Evolutionary conservation across 805 yeast genomes (phyloP).

Genomic region (Ogataea trehaloabstinens): DNA sequence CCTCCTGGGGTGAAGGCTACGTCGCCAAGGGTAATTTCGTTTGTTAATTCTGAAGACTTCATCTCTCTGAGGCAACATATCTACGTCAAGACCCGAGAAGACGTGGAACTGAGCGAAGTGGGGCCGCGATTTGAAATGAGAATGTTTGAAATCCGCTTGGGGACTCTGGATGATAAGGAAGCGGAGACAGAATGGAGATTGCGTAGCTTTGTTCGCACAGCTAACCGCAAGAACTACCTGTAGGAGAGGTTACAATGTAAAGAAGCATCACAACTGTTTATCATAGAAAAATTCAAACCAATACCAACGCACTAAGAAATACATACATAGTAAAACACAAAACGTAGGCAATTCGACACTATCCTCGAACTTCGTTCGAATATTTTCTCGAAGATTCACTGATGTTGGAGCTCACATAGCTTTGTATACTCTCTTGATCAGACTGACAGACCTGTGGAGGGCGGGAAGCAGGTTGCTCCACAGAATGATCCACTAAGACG

Average conservation of each 20-base stretch:
- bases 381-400: conserved; percentile 32
- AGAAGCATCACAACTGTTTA: not conserved
- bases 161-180: conserved; percentile 91
- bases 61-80: conserved; percentile 95
- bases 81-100: conserved; percentile 82
- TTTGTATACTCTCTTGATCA: conserved; percentile 23
- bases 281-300: not conserved
- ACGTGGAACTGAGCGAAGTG: conserved; percentile 89
- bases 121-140: conserved; percentile 99
- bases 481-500: conserved; percentile 12
- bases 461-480: not conserved
- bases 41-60: conserved; percentile 86
- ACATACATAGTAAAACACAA: not conserved
- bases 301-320: not conserved
- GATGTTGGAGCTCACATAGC: conserved; percentile 32
- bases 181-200: conserved; percentile 98
- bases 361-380: conserved; percentile 4
- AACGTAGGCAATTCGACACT: no score
- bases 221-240: conserved; percentile 89
- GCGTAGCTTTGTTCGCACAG: conserved; percentile 91
- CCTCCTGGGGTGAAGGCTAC: conserved; percentile 97
- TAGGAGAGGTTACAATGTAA: conserved; percentile 4
- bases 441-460: conserved; percentile 6
- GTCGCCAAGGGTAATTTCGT: conserved; percentile 87
- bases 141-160: conserved; percentile 80